Conservation (phyloP, 176 grass and related monocot species). For the Panicum miliaceum region DNA sequence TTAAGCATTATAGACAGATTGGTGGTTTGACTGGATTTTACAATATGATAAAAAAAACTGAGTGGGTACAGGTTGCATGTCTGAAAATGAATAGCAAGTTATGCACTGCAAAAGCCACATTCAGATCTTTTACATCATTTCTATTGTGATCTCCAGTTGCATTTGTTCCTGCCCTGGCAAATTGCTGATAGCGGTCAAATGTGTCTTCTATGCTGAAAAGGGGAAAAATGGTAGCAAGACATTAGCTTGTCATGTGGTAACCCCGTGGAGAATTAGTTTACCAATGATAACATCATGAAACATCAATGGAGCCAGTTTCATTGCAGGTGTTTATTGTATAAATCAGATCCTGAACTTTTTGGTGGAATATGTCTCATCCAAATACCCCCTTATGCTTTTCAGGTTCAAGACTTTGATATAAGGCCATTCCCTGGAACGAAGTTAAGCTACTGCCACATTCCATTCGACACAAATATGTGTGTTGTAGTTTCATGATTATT, state of each 20-base stretch:
- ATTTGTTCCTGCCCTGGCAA: not conserved
- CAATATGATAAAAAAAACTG: not conserved
- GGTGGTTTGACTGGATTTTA: not conserved
- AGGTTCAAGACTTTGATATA: not conserved
- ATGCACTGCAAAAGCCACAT: not conserved
- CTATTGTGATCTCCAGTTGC: not conserved
- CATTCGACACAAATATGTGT: too few species aligned
- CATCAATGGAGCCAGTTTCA: not conserved
- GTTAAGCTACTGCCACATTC: not conserved
- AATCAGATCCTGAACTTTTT: not conserved
- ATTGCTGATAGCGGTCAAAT: not conserved
- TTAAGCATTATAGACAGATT: not conserved
- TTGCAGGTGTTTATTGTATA: not conserved
- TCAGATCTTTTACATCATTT: conserved; percentile 15
- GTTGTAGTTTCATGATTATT: too few species aligned
- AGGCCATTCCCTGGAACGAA: too few species aligned
- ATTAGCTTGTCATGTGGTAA: not conserved
- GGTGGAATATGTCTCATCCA: not conserved
- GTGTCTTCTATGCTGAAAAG: conserved; percentile 23
- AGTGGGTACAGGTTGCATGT: not conserved
- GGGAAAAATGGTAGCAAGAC: not conserved
- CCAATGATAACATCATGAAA: not conserved
- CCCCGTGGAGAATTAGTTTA: not conserved
- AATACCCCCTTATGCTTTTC: not conserved
- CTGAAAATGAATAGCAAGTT: not conserved